These are phyloP conservation scores for Neofusicoccum kwambonambiense DNA, from an alignment of 2,329 filamentous ascomycete species.

Conservation along the genomic window DNA sequence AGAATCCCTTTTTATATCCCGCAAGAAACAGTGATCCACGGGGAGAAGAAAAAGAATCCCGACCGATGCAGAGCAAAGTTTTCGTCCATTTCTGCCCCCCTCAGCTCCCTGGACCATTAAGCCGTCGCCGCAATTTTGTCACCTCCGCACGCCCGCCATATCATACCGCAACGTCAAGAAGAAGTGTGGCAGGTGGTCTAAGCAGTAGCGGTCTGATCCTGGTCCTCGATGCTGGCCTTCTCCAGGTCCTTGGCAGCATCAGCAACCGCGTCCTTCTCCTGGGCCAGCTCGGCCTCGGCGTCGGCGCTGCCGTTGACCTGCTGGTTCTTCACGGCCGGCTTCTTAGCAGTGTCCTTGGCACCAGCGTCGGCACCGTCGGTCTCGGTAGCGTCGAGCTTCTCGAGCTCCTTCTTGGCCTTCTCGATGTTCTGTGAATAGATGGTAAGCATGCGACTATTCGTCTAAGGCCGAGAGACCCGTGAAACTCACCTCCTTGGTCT, in stretches of 20 bases:
- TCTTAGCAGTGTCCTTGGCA: slow-evolving; percentile 57
- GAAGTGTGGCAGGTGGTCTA: not conserved
- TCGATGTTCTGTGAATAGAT: slow-evolving; percentile 72
- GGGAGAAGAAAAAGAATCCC: not conserved
- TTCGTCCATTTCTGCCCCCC: not conserved
- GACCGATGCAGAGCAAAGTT: not conserved
- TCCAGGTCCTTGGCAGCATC: slow-evolving; percentile 62
- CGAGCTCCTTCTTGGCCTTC: slow-evolving; percentile 94
- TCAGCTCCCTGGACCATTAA: not conserved
- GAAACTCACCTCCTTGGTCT: slow-evolving; percentile 80
- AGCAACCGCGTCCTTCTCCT: slow-evolving; percentile 59
- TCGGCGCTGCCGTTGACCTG: slow-evolving; percentile 53
- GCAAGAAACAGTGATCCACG: not conserved
- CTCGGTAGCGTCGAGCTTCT: slow-evolving; percentile 72
- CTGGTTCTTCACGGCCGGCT: slow-evolving; percentile 52
- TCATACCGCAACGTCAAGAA: not conserved
- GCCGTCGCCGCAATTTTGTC: not conserved
- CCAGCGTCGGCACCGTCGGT: slow-evolving; percentile 49
- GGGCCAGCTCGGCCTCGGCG: slow-evolving; percentile 53
- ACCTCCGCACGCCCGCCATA: not conserved
- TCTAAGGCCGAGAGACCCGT: not conserved
- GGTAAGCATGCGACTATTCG: slow-evolving; percentile 17
- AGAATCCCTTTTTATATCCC: not conserved
- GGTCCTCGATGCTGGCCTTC: slow-evolving; percentile 60
- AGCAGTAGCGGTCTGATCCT: slow-evolving; percentile 7